phyloP scores from a whole-genome alignment of 2,329 filamentous ascomycete genomes.

The Neonectria sp. region DNA sequence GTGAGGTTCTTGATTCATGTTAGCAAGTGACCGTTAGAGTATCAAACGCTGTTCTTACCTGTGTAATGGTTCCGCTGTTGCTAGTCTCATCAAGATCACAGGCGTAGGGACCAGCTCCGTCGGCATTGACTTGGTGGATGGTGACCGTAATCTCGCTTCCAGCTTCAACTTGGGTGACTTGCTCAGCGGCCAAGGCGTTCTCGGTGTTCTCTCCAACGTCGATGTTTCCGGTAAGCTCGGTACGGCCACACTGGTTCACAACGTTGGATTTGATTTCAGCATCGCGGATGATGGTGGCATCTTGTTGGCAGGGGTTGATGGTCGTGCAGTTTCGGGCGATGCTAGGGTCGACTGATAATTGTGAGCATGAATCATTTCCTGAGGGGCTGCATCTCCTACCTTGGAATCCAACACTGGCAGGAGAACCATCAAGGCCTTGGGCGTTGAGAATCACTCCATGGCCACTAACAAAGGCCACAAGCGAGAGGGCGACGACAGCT shows the following conservation, averaged over 20 bases:
- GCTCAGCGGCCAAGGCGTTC: slow-evolving; percentile 60
- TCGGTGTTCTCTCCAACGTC: slow-evolving; percentile 71
- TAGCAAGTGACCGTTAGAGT: background rate
- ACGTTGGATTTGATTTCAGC: slow-evolving; percentile 66
- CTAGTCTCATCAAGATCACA: slow-evolving; percentile 68
- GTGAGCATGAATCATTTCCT: slow-evolving; percentile 3
- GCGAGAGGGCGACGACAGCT: slow-evolving; percentile 33
- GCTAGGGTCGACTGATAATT: slow-evolving; percentile 61
- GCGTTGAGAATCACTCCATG: slow-evolving; percentile 65
- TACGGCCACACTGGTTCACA: slow-evolving; percentile 75
- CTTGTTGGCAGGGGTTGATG: slow-evolving; percentile 77
- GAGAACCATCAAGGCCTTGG: slow-evolving; percentile 62
- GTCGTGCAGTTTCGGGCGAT: slow-evolving; percentile 75
- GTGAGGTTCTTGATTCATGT: slow-evolving; percentile 53
- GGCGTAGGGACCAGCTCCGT: slow-evolving; percentile 73
- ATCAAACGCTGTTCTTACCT: slow-evolving; percentile 17
- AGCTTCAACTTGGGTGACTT: slow-evolving; percentile 65
- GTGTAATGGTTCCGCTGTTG: slow-evolving; percentile 51
- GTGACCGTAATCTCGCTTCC: slow-evolving; percentile 69
- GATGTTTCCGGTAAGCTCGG: slow-evolving; percentile 73
- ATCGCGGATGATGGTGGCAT: slow-evolving; percentile 75
- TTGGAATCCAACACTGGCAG: slow-evolving; percentile 65
- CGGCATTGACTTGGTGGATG: slow-evolving; percentile 77
- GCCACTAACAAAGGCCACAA: slow-evolving; percentile 41
- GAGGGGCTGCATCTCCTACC: slow-evolving; percentile 47